phyloP scores from a whole-genome alignment of 2,329 filamentous ascomycete species.

The Fusarium phyllophilum region DNA sequence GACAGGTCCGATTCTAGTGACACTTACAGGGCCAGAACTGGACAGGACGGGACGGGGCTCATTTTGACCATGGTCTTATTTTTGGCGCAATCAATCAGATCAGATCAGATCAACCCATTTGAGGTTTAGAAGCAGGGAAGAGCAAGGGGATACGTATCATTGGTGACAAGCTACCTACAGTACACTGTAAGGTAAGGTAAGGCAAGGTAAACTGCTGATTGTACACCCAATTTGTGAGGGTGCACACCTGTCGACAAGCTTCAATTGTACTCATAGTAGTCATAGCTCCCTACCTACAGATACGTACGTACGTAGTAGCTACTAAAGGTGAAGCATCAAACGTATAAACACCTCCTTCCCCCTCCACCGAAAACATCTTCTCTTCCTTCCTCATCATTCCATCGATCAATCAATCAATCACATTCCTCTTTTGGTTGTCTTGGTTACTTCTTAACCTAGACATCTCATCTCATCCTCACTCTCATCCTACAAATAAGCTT shows the following conservation, averaged over 20 bases:
- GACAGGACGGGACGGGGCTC: conserved; percentile 1
- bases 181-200: neutral
- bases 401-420: conserved; percentile 33
- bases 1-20: conserved; percentile 27
- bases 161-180: neutral
- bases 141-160: conserved; percentile 2
- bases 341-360: conserved; percentile 40
- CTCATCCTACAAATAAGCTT: conserved; percentile 18
- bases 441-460: conserved; percentile 29
- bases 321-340: conserved; percentile 10
- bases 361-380: conserved; percentile 28
- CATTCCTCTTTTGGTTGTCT: conserved; percentile 35
- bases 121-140: conserved; percentile 10
- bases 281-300: neutral
- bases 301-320: neutral
- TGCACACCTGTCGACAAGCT: conserved; percentile 5
- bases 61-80: conserved; percentile 33
- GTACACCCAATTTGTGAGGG: conserved; percentile 16
- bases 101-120: conserved; percentile 35
- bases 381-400: conserved; percentile 33
- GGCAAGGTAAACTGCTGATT: neutral
- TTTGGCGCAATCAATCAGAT: conserved; percentile 32
- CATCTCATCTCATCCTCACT: neutral
- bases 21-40: neutral
- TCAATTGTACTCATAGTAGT: neutral